These are phyloP conservation scores for Linderina pennispora DNA, from an alignment of 192 early-diverging fungal species.

Conservation along the genomic window DNA sequence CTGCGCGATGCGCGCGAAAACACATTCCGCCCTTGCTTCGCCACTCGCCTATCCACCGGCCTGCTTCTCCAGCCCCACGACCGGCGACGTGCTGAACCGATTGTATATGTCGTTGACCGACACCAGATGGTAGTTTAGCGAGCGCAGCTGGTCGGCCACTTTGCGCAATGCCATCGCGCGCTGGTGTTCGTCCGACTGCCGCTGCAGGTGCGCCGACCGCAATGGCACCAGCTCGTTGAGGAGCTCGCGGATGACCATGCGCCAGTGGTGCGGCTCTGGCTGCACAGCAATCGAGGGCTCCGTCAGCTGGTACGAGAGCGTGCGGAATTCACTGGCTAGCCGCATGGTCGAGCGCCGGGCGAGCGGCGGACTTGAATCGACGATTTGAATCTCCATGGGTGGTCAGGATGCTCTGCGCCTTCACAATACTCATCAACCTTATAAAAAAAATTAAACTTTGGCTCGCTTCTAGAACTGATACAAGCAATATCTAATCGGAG, in stretches of 20 bases:
- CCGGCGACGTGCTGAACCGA: conserved; percentile 17
- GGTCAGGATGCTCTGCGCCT: conserved; percentile 2
- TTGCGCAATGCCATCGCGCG: conserved; percentile 10
- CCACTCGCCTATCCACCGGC: conserved; percentile 10
- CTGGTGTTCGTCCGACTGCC: conserved; percentile 18
- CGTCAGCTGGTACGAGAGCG: conserved; percentile 38
- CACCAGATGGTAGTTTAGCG: conserved; percentile 13
- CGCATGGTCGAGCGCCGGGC: conserved; percentile 1
- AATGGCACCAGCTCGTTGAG: conserved; percentile 27
- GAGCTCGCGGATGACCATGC: conserved; percentile 18
- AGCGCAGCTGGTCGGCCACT: conserved; percentile 23
- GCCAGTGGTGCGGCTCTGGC: no score
- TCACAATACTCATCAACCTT: conserved; percentile 3
- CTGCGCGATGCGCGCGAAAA: conserved; percentile 5
- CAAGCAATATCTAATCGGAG: no score
- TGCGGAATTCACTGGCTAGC: conserved; percentile 42
- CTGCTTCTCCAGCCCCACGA: conserved; percentile 10
- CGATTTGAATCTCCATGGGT: conserved; percentile 12
- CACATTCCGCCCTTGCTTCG: conserved; percentile 12
- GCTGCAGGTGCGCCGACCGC: conserved; percentile 27
- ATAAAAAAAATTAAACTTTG: neutral
- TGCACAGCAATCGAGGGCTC: no score
- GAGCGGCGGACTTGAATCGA: conserved; percentile 1
- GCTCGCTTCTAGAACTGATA: no score
- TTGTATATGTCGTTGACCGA: conserved; percentile 9